Base-by-base conservation (phyloP, 257 asterid species). In the Solanum okadae region DNA sequence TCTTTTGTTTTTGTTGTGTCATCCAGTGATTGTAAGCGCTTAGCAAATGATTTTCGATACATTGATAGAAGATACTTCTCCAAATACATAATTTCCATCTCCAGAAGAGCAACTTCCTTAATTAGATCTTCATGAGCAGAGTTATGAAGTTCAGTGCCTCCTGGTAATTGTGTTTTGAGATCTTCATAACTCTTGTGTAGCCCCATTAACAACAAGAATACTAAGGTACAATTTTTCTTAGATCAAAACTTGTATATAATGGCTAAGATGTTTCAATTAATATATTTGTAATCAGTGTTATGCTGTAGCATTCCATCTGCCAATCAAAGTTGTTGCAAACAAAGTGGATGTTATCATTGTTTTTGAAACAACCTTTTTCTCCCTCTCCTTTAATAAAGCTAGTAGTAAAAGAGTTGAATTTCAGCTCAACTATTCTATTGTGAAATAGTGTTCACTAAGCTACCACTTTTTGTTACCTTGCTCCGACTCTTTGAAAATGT, bases 61-160 rank as follows among this genome's bases (percentile, higher is more conserved):
- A 96, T 71, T 49, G 98, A 93, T 13, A 96, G 94, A 86, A 97
- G 98, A 91, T 92, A 93, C 84, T 95, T 95, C 91, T 97, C 99
- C 83, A 97, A 90, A 89, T 91, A 91, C 34, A 88, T 81, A 25
- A 97, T 93, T 92, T 97, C 98, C 88, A 93, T 33, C 91, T 97
- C 99, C 94, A 97, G 77, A 34, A 89, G 87, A 73, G 93, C 90
- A 56, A 96, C 94, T 89, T 97, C 99, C 87, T 88, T 93, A 27
- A 97, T 89, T 46, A 97, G 94, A 91, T 96, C 94, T 91, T 94
- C 97, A 46, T 81, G 67, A 46, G 93, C 95, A 56, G 91, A 86
- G 87, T 44, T 89, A 42, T 89, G 96, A 81, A 92, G 89, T 88
- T 93, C 90, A 34, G 87, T 84, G 22, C 92, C 91, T n/a, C 91